phyloP scores from a whole-genome alignment of 352 stramenopile genomes.

The Globisporangium lucens region DNA sequence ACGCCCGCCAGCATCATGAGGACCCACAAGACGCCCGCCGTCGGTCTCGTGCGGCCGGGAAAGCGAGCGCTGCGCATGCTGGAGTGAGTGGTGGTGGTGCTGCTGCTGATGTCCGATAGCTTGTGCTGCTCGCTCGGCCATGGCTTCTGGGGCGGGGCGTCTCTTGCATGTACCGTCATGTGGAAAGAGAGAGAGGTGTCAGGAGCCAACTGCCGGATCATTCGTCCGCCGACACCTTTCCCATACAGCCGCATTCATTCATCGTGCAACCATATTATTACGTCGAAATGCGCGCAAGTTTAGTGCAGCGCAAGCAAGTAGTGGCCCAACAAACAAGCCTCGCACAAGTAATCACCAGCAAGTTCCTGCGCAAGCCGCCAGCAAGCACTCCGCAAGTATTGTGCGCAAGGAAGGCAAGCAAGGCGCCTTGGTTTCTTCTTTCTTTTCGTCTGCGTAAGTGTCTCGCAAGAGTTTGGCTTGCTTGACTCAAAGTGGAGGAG shows the following conservation, averaged over 20 bases:
- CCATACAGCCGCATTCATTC: neutral
- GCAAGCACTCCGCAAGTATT: neutral
- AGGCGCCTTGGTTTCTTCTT: neutral
- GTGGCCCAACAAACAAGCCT: neutral
- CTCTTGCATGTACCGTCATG: too few relatives aligned
- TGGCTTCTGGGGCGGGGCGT: too few relatives aligned
- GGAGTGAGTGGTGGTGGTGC: neutral
- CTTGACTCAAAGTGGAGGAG: neutral
- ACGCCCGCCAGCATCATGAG: neutral
- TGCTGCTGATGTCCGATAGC: neutral
- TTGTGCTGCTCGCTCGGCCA: neutral
- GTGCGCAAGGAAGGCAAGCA: neutral
- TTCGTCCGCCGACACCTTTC: neutral
- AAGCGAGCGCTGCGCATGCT: neutral
- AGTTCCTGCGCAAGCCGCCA: neutral
- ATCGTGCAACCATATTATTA: neutral
- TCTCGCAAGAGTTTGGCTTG: neutral
- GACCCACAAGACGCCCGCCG: neutral
- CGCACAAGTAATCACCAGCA: neutral
- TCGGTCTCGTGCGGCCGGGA: neutral
- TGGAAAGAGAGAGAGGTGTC: neutral
- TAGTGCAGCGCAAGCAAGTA: neutral
- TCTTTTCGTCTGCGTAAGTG: neutral
- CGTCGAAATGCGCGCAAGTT: neutral
- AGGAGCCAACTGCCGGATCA: neutral